These are phyloP conservation scores for Linaria vulgaris DNA, from an alignment of 257 asterid species.

Conservation along the genomic window DNA sequence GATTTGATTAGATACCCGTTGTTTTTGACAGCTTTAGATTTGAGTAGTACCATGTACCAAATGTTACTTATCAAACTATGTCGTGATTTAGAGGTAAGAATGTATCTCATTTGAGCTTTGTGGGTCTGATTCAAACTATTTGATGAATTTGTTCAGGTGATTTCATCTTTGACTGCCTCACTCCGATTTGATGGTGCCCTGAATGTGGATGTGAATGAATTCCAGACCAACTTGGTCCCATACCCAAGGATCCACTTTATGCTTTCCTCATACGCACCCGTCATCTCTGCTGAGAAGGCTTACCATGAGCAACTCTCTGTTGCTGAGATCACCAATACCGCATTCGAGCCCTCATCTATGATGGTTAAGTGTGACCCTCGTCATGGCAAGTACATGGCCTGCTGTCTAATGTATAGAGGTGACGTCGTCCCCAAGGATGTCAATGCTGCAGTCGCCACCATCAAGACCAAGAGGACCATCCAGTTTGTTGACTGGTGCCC, in stretches of 20 bases:
- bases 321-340: slow-evolving; percentile 91
- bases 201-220: slow-evolving; percentile 91
- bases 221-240: slow-evolving; percentile 96
- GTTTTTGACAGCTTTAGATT: too few species aligned
- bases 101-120: too few species aligned
- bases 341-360: slow-evolving; percentile 96
- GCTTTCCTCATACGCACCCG: slow-evolving; percentile 97
- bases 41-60: too few species aligned
- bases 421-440: slow-evolving; percentile 97
- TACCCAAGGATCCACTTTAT: slow-evolving; percentile 95
- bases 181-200: slow-evolving; percentile 88
- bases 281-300: slow-evolving; percentile 90
- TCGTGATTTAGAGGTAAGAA: too few species aligned
- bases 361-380: slow-evolving; percentile 97
- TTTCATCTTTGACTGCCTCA: slow-evolving; percentile 88
- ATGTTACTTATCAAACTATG: too few species aligned
- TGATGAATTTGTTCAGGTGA: slow-evolving; percentile 45
- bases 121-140: too few species aligned
- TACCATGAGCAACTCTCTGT: slow-evolving; percentile 94
- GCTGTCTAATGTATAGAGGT: slow-evolving; percentile 95
- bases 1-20: too few species aligned
- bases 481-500: slow-evolving; percentile 99
- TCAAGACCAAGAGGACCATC: slow-evolving; percentile 96
- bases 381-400: slow-evolving; percentile 97
- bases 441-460: slow-evolving; percentile 94